These are phyloP conservation scores for Pneumocystis oryctolagi DNA, from an alignment of 1,139 yeast genomes.

Conservation along the genomic window DNA sequence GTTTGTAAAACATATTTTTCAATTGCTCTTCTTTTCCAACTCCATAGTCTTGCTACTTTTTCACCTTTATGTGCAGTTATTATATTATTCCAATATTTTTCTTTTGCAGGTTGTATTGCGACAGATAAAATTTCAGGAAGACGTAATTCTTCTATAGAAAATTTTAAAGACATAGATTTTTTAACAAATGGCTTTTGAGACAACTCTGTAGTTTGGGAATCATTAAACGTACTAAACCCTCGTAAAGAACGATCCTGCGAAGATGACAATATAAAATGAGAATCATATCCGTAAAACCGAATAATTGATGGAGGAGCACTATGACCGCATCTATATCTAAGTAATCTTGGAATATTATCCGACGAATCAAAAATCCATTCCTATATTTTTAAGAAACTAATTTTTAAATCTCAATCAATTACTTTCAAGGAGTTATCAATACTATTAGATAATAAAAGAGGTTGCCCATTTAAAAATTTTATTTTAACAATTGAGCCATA, in stretches of 20 bases:
- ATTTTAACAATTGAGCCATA: slow-evolving; percentile 54
- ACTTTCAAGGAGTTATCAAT: slow-evolving; percentile 69
- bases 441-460: slow-evolving; percentile 80
- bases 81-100: slow-evolving; percentile 89
- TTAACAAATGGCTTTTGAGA: slow-evolving; percentile 51
- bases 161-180: slow-evolving; percentile 34
- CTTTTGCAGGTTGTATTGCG: slow-evolving; percentile 62
- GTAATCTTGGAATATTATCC: slow-evolving; percentile 66
- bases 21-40: slow-evolving; percentile 61
- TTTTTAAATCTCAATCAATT: background rate
- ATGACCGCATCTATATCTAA: slow-evolving; percentile 94
- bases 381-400: slow-evolving; percentile 3
- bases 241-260: slow-evolving; percentile 78
- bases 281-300: slow-evolving; percentile 59
- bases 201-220: slow-evolving; percentile 88
- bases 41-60: slow-evolving; percentile 82
- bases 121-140: slow-evolving; percentile 64
- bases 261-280: slow-evolving; percentile 77
- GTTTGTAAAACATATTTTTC: slow-evolving; percentile 62
- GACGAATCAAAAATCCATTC: slow-evolving; percentile 92
- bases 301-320: slow-evolving; percentile 76
- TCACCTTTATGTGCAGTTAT: slow-evolving; percentile 85
- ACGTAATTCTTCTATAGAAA: slow-evolving; percentile 42
- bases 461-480: slow-evolving; percentile 77
- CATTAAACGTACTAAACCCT: slow-evolving; percentile 84